phyloP scores from a whole-genome alignment of 768 basidiomycete species.

The Termitomyces sp. region DNA sequence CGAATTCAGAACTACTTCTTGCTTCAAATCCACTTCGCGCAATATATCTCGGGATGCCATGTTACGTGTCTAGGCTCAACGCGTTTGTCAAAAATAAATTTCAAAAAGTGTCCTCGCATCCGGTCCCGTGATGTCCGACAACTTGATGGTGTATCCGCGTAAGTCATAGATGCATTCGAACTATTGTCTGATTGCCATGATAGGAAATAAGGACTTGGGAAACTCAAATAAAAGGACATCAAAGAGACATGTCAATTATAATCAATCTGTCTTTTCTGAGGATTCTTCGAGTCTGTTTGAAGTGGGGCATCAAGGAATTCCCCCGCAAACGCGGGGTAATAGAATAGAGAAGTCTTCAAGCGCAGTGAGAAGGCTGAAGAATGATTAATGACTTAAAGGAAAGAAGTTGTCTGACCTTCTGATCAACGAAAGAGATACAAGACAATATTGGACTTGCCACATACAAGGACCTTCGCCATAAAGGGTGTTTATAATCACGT shows the following conservation, averaged over 20 bases:
- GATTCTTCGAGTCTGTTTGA: background rate
- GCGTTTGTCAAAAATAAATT: background rate
- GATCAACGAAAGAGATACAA: background rate
- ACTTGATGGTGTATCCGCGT: conserved; percentile 6
- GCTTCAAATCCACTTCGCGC: background rate
- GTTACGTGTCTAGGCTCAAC: background rate
- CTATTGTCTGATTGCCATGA: conserved; percentile 9
- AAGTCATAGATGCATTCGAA: background rate
- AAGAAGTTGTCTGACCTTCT: background rate
- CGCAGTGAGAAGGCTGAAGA: too few relatives aligned
- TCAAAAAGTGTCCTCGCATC: background rate
- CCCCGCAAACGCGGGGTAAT: conserved; percentile 4
- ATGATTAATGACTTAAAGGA: too few relatives aligned
- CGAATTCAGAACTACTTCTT: background rate
- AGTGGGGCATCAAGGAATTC: conserved; percentile 1
- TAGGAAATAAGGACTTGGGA: conserved; percentile 5
- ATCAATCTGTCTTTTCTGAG: background rate
- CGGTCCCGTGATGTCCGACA: conserved; percentile 7
- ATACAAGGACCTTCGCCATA: too few relatives aligned
- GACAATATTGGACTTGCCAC: background rate
- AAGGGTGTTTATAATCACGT: too few relatives aligned
- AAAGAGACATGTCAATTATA: background rate
- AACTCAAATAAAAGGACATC: background rate
- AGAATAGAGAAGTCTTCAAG: too few relatives aligned
- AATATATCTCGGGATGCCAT: background rate